Conservation (phyloP, 2,329 filamentous ascomycete genomes). For the Fusarium succisae region DNA sequence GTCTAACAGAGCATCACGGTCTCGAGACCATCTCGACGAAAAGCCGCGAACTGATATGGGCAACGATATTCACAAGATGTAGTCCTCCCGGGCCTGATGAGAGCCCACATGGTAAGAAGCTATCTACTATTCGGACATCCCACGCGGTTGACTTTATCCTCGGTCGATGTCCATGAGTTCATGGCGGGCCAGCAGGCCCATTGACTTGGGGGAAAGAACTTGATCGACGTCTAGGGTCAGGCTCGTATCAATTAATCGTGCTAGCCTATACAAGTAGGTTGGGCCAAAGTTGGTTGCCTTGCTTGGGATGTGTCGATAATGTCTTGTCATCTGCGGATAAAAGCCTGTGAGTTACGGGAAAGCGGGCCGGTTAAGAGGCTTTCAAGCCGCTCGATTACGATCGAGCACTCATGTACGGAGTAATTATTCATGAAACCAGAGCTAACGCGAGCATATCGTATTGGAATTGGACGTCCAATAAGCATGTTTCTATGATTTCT, state of each 20-base stretch:
- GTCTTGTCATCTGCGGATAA: background rate
- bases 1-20: background rate
- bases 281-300: background rate
- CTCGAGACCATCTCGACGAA: background rate
- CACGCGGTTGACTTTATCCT: background rate
- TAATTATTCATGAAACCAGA: background rate
- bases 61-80: background rate
- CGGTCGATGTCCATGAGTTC: background rate
- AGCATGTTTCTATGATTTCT: background rate
- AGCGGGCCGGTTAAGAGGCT: conserved; percentile 5
- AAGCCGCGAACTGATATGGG: background rate
- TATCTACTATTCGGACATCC: background rate
- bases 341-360: background rate
- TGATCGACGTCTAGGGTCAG: conserved; percentile 20
- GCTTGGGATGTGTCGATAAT: background rate
- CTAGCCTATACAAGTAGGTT: background rate
- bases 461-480: background rate
- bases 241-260: conserved; percentile 5
- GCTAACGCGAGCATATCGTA: background rate
- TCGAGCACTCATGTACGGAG: background rate
- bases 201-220: background rate
- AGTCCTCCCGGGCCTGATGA: background rate
- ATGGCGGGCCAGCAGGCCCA: background rate
- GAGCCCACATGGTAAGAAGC: background rate
- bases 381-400: background rate